Evolutionary conservation across 495 filamentous ascomycete species (phyloP).

Genomic region (Pseudevernia furfuracea): DNA sequence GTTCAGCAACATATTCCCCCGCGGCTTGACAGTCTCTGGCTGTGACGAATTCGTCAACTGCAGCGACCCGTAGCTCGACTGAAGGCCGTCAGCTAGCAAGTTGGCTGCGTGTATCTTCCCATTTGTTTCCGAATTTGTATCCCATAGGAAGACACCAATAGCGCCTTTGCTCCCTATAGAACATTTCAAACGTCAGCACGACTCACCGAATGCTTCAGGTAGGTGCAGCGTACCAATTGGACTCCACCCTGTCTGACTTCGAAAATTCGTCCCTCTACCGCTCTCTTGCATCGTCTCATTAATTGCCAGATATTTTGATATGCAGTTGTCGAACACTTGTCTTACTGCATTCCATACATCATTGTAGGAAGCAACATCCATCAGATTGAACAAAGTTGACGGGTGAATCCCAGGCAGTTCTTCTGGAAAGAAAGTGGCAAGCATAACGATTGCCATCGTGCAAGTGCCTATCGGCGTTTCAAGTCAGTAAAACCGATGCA

Average conservation of each 20-base stretch:
- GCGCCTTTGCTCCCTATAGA: slow-evolving; percentile 4
- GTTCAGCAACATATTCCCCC: neutral
- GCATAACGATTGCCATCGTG: slow-evolving; percentile 11
- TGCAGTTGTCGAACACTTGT: neutral
- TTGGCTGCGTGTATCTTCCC: neutral
- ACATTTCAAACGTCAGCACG: neutral
- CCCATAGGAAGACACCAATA: slow-evolving; percentile 16
- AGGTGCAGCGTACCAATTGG: neutral
- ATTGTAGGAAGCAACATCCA: slow-evolving; percentile 3
- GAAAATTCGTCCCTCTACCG: neutral
- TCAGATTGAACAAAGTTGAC: neutral
- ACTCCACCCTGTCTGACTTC: slow-evolving; percentile 9
- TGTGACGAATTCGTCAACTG: neutral
- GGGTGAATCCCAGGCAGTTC: slow-evolving; percentile 5
- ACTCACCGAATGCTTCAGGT: neutral
- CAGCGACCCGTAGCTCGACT: neutral
- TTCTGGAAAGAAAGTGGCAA: neutral
- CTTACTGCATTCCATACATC: neutral
- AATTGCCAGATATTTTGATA: neutral
- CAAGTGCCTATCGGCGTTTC: neutral
- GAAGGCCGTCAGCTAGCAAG: neutral
- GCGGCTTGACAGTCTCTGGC: neutral
- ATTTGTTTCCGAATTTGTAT: neutral
- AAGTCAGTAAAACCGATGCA: neutral
- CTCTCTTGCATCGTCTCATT: neutral